These are phyloP conservation scores for Pyrenophora teres DNA, from an alignment of 2,329 filamentous ascomycete species.

Conservation along the genomic window DNA sequence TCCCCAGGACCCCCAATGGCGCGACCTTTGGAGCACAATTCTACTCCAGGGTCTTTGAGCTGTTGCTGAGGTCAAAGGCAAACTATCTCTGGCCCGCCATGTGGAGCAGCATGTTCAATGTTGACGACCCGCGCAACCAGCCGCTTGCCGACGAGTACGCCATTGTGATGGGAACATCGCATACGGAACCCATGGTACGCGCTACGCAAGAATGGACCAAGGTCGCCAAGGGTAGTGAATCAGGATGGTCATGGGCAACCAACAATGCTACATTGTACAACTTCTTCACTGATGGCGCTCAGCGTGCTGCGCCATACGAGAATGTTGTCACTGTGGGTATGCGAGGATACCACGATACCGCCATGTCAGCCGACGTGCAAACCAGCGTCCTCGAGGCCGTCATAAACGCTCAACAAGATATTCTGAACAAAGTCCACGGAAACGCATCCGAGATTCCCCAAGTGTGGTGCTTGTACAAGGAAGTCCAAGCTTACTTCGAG, in stretches of 20 bases:
- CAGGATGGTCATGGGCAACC: slow-evolving; percentile 69
- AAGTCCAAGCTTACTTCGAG: slow-evolving; percentile 72
- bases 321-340: slow-evolving; percentile 70
- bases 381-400: slow-evolving; percentile 64
- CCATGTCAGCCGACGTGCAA: slow-evolving; percentile 62
- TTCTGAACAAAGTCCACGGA: slow-evolving; percentile 62
- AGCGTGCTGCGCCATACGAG: slow-evolving; percentile 68
- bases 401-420: slow-evolving; percentile 63
- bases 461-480: slow-evolving; percentile 76
- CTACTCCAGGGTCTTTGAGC: slow-evolving; percentile 71
- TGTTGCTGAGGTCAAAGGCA: slow-evolving; percentile 69
- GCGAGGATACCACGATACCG: slow-evolving; percentile 71
- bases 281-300: slow-evolving; percentile 70
- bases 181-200: slow-evolving; percentile 73
- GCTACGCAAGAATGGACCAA: slow-evolving; percentile 58
- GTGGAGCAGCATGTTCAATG: slow-evolving; percentile 73
- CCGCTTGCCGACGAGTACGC: slow-evolving; percentile 74
- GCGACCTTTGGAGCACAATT: slow-evolving; percentile 62
- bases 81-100: slow-evolving; percentile 78
- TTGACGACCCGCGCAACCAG: slow-evolving; percentile 71
- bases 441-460: slow-evolving; percentile 63
- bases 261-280: slow-evolving; percentile 71
- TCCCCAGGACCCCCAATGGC: slow-evolving; percentile 52
- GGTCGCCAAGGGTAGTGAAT: slow-evolving; percentile 55
- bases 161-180: slow-evolving; percentile 73